phyloP scores from a whole-genome alignment of 1,284 basidiomycete genomes.

The Trametes versicolor region DNA sequence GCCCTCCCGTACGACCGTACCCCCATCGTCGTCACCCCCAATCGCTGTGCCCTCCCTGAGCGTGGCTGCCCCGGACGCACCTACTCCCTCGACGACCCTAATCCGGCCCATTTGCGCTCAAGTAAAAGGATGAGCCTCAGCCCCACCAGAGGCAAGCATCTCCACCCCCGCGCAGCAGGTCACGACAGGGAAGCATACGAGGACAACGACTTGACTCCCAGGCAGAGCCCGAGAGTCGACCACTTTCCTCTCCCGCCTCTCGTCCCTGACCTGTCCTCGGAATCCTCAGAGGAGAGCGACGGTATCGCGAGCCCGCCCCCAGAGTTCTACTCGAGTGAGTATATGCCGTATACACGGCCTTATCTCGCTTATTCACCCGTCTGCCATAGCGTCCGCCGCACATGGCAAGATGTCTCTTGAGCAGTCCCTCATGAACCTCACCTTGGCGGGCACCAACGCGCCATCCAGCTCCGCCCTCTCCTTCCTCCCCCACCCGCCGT shows the following conservation, averaged over 20 bases:
- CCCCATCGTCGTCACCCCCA: constrained; percentile 73
- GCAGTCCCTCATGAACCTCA: constrained; percentile 34
- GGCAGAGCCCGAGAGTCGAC: constrained; percentile 32
- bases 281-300: constrained; percentile 66
- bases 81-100: constrained; percentile 56
- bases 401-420: constrained; percentile 34
- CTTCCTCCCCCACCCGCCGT: constrained; percentile 43
- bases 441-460: constrained; percentile 33
- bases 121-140: constrained; percentile 30
- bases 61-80: constrained; percentile 76
- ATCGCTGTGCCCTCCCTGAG: constrained; percentile 73
- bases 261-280: constrained; percentile 66
- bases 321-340: constrained; percentile 29
- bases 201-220: constrained; percentile 39
- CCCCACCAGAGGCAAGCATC: constrained; percentile 45
- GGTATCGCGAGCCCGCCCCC: constrained; percentile 47
- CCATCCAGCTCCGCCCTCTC: constrained; percentile 36
- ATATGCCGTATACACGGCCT: constrained; percentile 6
- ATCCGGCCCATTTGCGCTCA: constrained; percentile 17
- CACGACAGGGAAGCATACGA: constrained; percentile 26
- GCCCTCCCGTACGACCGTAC: constrained; percentile 78
- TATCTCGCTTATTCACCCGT: constrained; percentile 19
- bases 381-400: constrained; percentile 14
- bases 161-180: constrained; percentile 57
- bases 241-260: constrained; percentile 54